Base-by-base conservation (phyloP, 768 basidiomycete species). In the Boletellus emodensis region DNA sequence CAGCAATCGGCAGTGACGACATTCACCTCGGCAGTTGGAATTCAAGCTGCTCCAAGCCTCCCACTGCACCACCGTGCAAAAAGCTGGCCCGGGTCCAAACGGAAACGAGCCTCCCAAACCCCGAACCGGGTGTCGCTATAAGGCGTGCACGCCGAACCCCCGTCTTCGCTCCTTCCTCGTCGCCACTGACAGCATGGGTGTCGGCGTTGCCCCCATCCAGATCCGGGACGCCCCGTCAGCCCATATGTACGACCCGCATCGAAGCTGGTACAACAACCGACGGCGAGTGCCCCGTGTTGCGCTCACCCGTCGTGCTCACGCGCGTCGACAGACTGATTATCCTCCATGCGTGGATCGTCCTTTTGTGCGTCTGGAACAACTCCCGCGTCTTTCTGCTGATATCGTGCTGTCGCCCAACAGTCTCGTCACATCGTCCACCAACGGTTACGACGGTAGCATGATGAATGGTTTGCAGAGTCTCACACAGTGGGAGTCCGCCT, bases 381-480 rank as follows among this genome's bases (percentile, higher is more conserved):
- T 22, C 4, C 3, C 26, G 9, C 7, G 6, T 22, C 30, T 4
- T 17, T 44, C 33, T 46, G 39, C 49, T 56, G n/a, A 53, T 14
- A 12, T 14, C 17, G 26, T 52, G 5, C 12, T 26, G 7, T 42
- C 24, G 28, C 42, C 18, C 46, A 1, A 18, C 47, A 84, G 83
- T 43, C 79, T 88, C 55, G 84, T 87, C 61, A 87, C 85, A 11
- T 86, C 85, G 22, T 84, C 83, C 13, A 85, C 82, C 42, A 85
- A 82, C 63, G 87, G 86, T 45, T 88, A 83, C 62, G 87, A 88
- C 60, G 84, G 84, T 52, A 82, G 80, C 64, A 81, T 87, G 80
- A 85, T 87, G 85, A 87, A 89, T 67, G 84, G 84, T 64, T 73
- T 90, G 37, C 87, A 90, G 67, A 78, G 79, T 40, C 72, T 89